These are phyloP conservation scores for Scytalidium lignicola DNA, from an alignment of 2,329 filamentous ascomycete genomes.

Conservation along the genomic window DNA sequence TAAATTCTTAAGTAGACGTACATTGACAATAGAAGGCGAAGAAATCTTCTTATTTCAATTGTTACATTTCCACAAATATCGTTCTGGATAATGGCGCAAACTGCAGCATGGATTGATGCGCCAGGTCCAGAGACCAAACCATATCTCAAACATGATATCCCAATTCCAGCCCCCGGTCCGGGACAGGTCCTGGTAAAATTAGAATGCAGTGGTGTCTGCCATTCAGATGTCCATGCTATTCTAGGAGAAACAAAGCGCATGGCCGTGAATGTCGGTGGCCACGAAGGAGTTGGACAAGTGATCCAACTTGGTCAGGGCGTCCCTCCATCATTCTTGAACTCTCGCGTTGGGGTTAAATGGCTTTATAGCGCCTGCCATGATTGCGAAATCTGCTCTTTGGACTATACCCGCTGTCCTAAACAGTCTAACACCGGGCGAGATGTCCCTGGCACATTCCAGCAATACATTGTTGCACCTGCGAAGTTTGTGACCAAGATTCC, in stretches of 20 bases:
- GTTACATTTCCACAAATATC: background rate
- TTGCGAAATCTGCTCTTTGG: constrained; percentile 43
- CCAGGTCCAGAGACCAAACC: background rate
- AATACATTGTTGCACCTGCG: constrained; percentile 41
- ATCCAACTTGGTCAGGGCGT: background rate
- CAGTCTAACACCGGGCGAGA: constrained; percentile 56
- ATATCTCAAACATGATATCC: background rate
- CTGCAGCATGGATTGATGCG: background rate
- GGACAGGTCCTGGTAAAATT: constrained; percentile 6
- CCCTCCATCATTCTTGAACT: constrained; percentile 49
- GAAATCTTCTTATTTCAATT: background rate
- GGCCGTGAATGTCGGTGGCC: background rate
- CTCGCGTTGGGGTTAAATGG: constrained; percentile 62
- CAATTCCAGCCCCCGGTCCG: background rate
- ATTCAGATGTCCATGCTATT: constrained; percentile 4
- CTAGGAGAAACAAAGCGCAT: constrained; percentile 17
- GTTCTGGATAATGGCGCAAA: background rate
- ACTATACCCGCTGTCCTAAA: constrained; percentile 55
- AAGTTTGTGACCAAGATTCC: constrained; percentile 55
- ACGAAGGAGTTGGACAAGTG: constrained; percentile 18
- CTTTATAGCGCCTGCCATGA: constrained; percentile 44
- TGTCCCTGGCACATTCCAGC: constrained; percentile 30
- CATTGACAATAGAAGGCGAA: background rate
- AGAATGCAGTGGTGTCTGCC: constrained; percentile 5
- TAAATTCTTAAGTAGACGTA: background rate